Conservation (phyloP, 2,329 filamentous ascomycete species). For the Zasmidium cellare region DNA sequence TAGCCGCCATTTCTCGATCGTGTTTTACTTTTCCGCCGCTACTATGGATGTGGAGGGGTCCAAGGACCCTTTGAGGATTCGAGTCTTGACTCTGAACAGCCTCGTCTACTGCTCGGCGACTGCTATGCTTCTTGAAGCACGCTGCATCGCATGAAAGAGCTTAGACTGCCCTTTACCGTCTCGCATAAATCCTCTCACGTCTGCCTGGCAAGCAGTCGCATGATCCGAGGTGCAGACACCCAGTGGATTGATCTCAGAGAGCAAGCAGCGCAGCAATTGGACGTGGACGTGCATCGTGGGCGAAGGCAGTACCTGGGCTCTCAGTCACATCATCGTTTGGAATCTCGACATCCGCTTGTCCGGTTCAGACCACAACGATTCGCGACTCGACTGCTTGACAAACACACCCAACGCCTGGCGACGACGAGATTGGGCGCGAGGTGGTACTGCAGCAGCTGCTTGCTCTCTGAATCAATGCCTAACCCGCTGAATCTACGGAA, state of each 20-base stretch:
- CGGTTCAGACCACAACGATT: background rate
- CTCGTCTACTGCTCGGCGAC: slow-evolving; percentile 14
- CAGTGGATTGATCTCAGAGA: slow-evolving; percentile 17
- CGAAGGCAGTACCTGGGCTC: background rate
- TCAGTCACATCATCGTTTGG: background rate
- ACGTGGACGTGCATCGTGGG: background rate
- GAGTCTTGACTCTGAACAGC: slow-evolving; percentile 9
- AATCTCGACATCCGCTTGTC: background rate
- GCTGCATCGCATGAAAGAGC: slow-evolving; percentile 6
- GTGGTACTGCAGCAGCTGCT: slow-evolving; percentile 13
- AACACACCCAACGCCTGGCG: background rate
- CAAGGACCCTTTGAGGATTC: slow-evolving; percentile 10
- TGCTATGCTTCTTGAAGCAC: slow-evolving; percentile 22
- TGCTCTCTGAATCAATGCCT: slow-evolving; percentile 17
- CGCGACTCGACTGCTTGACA: no score
- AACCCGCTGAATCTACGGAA: background rate
- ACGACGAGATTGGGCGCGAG: background rate
- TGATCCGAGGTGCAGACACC: slow-evolving; percentile 24
- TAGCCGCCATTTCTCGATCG: slow-evolving; percentile 31
- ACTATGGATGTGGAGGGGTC: slow-evolving; percentile 8
- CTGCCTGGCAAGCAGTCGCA: slow-evolving; percentile 32
- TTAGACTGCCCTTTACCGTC: slow-evolving; percentile 9
- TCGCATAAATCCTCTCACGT: slow-evolving; percentile 22
- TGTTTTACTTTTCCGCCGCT: slow-evolving; percentile 14
- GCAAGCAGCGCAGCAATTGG: slow-evolving; percentile 16